Evolutionary conservation across 768 basidiomycete genomes (phyloP).

Genomic region (Cystofilobasidium bisporidii): DNA sequence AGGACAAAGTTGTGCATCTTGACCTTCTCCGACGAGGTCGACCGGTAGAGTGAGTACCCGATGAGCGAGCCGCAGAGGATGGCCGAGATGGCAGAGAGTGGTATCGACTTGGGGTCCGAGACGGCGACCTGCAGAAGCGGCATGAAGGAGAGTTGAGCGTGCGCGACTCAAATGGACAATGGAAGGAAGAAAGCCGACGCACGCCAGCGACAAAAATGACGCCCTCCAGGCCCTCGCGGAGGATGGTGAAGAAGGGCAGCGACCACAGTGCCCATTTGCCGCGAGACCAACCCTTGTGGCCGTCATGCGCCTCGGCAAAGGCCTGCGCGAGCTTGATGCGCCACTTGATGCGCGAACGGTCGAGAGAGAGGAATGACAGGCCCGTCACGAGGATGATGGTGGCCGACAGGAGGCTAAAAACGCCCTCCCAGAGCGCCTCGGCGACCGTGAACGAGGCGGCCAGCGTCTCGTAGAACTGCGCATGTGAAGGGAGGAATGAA

Average conservation of each 20-base stretch:
- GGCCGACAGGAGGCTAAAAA: constrained; percentile 18
- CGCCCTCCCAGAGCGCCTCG: constrained; percentile 27
- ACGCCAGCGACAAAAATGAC: constrained; percentile 26
- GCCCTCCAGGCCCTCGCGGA: constrained; percentile 27
- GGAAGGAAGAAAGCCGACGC: neutral
- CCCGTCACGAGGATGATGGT: constrained; percentile 27
- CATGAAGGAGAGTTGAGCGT: neutral
- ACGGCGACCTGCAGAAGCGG: constrained; percentile 3
- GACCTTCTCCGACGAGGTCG: constrained; percentile 22
- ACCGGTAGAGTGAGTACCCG: constrained; percentile 20
- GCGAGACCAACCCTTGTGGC: neutral
- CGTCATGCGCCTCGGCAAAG: constrained; percentile 9
- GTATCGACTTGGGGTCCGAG: constrained; percentile 17
- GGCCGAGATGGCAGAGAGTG: constrained; percentile 17
- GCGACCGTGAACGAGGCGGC: constrained; percentile 9
- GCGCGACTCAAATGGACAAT: no score
- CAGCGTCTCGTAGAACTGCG: constrained; percentile 23
- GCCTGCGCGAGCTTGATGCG: constrained; percentile 21
- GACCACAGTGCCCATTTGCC: constrained; percentile 22
- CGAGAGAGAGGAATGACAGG: constrained; percentile 22
- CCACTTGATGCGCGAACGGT: constrained; percentile 27
- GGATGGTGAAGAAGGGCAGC: constrained; percentile 25
- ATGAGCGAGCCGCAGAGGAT: constrained; percentile 17
- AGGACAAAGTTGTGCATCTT: constrained; percentile 24
- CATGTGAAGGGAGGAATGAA: neutral